Base-by-base conservation (phyloP, 2,329 filamentous ascomycete species). In the Paraconiothyrium brasiliense region DNA sequence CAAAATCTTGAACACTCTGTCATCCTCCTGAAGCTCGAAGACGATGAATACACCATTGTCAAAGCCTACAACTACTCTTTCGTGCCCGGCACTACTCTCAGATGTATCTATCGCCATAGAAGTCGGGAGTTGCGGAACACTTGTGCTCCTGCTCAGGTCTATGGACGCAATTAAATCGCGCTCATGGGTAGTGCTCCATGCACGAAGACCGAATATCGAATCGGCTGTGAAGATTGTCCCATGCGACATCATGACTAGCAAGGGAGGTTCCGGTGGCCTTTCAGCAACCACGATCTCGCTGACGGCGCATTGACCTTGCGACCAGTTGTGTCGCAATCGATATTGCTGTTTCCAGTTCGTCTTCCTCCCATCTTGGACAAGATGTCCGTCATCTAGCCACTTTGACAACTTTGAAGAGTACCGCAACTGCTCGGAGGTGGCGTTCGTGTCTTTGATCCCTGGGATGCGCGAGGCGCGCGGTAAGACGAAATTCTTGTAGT, bases 271-370 rank as follows among this genome's bases (percentile, higher is more conserved):
- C 57, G 83, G 79, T 1, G 82, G 78, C 47, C 80, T 69, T 60
- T 84, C 81, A 57, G 84, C 81, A 27, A 93, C 85, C 48, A 89
- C 84, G 34, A 97, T 86, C 77, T 97, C 92, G 39, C 91, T 89
- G 13, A 97, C 88, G 41, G 87, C 90, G 71, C 93, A 97, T 67
- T 87, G 89, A 0, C 94, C 95, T 64, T 85, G 87, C 1, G 91
- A 87, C 95, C 95, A 98, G 79, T 98, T 98, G 75, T 97, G 91
- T 49, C 92, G 86, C 54, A 97, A 83, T 71, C 90, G 92, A 79
- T 96, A 98, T 71, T 95, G 91, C 63, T 87, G 86, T 81, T 96
- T 97, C 94, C 94, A 97, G 73, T 95, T 87, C 50, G 86, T 89
- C 22, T 80, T 72, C 6, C 74, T 77, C 13, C 83, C 83, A 61